Evolutionary conservation across 2,329 filamentous ascomycete genomes (phyloP).

Genomic region (Aspergillus udagawae): DNA sequence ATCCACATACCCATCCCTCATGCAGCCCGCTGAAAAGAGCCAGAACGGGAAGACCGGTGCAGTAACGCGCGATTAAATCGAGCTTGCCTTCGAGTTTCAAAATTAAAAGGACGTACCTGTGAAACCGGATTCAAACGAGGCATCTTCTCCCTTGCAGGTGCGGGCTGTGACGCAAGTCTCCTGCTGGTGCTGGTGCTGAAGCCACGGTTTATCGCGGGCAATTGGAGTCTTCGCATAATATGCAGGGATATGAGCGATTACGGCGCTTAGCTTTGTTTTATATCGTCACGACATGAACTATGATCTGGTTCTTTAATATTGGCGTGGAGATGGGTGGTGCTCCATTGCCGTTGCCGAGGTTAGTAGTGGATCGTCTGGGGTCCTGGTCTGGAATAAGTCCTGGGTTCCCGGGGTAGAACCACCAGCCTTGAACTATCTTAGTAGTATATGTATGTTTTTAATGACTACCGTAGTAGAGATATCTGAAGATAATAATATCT

Average conservation of each 20-base stretch:
- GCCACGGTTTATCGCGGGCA: constrained; percentile 1
- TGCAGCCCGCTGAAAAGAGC: background rate
- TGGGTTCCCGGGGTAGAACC: background rate
- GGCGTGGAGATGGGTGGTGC: background rate
- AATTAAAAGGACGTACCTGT: constrained; percentile 5
- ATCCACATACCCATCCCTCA: background rate
- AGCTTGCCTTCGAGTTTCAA: background rate
- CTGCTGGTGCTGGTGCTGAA: constrained; percentile 2
- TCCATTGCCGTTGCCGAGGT: background rate
- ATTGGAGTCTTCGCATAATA: constrained; percentile 4
- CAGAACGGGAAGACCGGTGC: background rate
- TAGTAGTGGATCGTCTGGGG: background rate
- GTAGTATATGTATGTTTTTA: too few relatives aligned
- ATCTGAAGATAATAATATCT: too few relatives aligned
- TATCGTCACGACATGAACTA: background rate
- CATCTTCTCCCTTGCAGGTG: constrained; percentile 6
- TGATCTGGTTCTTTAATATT: background rate
- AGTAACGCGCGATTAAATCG: background rate
- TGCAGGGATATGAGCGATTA: background rate
- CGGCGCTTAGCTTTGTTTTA: background rate
- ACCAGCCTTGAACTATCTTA: background rate
- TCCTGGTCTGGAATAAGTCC: background rate
- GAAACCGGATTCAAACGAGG: constrained; percentile 11
- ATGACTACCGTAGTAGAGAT: too few relatives aligned
- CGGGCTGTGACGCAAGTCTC: background rate